Evolutionary conservation across 352 stramenopile species (phyloP).

Genomic region (Pythium dissimile): DNA sequence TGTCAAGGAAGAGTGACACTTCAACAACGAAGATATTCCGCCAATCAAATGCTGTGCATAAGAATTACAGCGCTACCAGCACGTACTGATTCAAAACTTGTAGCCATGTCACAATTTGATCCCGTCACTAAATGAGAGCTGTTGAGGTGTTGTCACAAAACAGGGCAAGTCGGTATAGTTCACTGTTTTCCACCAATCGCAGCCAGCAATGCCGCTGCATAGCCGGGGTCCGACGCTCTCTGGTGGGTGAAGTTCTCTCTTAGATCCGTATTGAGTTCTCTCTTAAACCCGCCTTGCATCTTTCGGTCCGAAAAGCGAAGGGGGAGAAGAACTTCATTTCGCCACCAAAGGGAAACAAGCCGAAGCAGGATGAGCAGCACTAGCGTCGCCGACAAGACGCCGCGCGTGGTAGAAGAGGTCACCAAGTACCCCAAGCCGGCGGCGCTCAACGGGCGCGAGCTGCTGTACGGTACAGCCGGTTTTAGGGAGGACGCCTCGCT

Average conservation of each 20-base stretch:
- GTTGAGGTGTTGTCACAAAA: too few relatives aligned
- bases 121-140: not conserved
- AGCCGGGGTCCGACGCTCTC: not conserved
- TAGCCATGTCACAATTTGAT: not conserved
- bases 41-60: too few relatives aligned
- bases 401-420: constrained; percentile 75
- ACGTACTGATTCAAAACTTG: too few relatives aligned
- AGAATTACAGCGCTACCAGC: too few relatives aligned
- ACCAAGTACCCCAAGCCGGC: constrained; percentile 63
- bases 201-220: not conserved
- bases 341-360: not conserved
- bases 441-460: constrained; percentile 34
- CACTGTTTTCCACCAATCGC: not conserved
- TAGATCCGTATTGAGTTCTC: not conserved
- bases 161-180: not conserved
- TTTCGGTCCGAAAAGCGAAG: not conserved
- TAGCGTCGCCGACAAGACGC: constrained; percentile 75
- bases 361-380: constrained; percentile 28
- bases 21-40: too few relatives aligned
- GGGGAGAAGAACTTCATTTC: not conserved
- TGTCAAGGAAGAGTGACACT: too few relatives aligned
- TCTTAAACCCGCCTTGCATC: not conserved
- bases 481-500: constrained; percentile 92
- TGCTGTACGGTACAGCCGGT: constrained; percentile 93
- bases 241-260: not conserved